These are phyloP conservation scores for Forsythia viridissima DNA, from an alignment of 257 asterid genomes.

Conservation along the genomic window DNA sequence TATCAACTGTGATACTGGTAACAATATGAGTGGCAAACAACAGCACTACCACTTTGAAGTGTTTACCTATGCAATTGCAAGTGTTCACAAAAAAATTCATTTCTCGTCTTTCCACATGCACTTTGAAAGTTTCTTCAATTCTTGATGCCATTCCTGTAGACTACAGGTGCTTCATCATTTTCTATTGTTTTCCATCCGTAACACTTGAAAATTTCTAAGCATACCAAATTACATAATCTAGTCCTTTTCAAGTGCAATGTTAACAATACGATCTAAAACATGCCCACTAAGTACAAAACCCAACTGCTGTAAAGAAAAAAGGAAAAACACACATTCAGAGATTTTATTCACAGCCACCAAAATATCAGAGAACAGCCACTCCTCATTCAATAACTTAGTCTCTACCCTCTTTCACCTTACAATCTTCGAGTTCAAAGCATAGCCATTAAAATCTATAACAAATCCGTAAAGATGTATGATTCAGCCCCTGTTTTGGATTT, in stretches of 20 bases:
- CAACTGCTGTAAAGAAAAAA: neutral
- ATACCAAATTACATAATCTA: neutral
- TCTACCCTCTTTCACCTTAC: neutral
- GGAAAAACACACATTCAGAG: too few species aligned
- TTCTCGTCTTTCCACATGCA: neutral
- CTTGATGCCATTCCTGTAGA: neutral
- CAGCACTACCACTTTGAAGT: too few species aligned
- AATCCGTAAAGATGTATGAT: too few species aligned
- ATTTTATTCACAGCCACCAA: neutral
- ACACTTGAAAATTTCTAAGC: neutral
- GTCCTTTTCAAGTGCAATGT: neutral
- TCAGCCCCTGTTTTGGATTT: too few species aligned
- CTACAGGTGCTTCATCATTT: too few species aligned
- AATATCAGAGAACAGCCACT: neutral
- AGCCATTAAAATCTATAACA: neutral
- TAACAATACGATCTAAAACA: neutral
- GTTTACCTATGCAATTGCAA: too few species aligned
- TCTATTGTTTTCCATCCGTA: too few species aligned
- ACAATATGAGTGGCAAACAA: neutral
- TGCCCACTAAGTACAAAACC: neutral
- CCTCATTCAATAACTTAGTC: neutral
- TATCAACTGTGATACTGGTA: neutral
- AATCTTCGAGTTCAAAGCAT: neutral
- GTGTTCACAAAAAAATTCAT: too few species aligned
- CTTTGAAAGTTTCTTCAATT: neutral